phyloP scores from a whole-genome alignment of 352 stramenopile genomes.

The Globisporangium perplexum region DNA sequence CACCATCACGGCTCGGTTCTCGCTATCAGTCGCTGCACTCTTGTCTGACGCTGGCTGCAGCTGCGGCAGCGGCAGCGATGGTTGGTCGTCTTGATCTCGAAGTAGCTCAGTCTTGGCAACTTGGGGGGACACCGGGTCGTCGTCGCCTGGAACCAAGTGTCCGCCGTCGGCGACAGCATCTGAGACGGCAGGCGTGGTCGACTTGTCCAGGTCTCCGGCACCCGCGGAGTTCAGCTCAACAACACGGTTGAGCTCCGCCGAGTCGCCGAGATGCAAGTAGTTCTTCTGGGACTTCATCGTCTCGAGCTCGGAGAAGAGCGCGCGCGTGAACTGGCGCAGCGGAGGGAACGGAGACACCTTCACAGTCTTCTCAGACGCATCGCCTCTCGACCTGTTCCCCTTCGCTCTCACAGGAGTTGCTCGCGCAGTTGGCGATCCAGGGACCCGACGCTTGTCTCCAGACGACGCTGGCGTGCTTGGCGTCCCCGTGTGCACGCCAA shows the following conservation, averaged over 20 bases:
- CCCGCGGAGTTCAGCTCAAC: constrained; percentile 24
- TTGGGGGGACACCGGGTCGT: too few species aligned
- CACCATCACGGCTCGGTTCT: constrained; percentile 15
- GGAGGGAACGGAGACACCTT: constrained; percentile 25
- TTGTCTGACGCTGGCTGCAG: constrained; percentile 1
- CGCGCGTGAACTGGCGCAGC: constrained; percentile 28
- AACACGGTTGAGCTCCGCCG: constrained; percentile 26
- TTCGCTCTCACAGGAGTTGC: neutral
- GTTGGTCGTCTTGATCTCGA: constrained; percentile 3
- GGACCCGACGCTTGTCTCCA: neutral
- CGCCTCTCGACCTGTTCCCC: neutral
- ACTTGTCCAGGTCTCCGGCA: neutral
- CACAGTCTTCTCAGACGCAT: neutral
- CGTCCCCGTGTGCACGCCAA: constrained; percentile 19
- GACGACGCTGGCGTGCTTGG: neutral
- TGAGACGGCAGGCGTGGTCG: neutral
- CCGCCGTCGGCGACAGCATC: neutral
- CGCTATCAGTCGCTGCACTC: constrained; percentile 19
- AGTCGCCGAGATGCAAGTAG: constrained; percentile 54
- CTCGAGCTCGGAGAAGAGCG: constrained; percentile 49
- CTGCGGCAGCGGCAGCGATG: too few species aligned
- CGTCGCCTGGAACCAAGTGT: neutral
- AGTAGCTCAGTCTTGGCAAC: neutral
- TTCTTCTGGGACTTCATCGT: constrained; percentile 61
- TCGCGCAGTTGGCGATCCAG: neutral